Conservation (phyloP, 495 filamentous ascomycete species). For the Xylaria nigripes region DNA sequence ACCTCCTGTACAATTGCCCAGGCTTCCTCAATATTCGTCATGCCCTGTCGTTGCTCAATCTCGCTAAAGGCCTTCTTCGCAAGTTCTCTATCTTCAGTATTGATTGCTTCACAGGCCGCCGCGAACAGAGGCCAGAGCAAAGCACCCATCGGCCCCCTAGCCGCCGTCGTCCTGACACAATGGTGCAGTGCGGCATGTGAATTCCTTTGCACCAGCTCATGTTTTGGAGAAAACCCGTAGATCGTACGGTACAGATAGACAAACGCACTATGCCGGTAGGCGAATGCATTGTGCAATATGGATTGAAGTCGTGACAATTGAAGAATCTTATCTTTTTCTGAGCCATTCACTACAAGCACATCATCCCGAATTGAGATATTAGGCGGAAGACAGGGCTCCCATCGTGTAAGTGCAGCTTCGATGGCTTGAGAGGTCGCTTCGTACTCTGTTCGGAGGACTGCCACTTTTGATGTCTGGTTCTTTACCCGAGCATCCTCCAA, state of each 20-base stretch:
- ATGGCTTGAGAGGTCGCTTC: slow-evolving; percentile 47
- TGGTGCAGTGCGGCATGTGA: slow-evolving; percentile 41
- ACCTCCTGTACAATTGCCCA: slow-evolving; percentile 51
- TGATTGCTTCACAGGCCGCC: slow-evolving; percentile 47
- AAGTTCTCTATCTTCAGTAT: slow-evolving; percentile 32
- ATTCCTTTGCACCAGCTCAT: slow-evolving; percentile 44
- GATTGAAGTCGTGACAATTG: slow-evolving; percentile 32
- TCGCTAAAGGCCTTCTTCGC: slow-evolving; percentile 41
- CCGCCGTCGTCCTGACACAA: slow-evolving; percentile 43
- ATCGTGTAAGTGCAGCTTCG: slow-evolving; percentile 47
- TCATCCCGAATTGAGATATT: slow-evolving; percentile 8
- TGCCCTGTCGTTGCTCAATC: slow-evolving; percentile 47
- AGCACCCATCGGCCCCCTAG: slow-evolving; percentile 50
- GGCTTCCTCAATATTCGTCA: slow-evolving; percentile 52
- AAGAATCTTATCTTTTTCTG: slow-evolving; percentile 13
- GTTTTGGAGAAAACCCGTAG: slow-evolving; percentile 34
- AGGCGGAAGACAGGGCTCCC: slow-evolving; percentile 41
- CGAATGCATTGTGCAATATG: slow-evolving; percentile 53
- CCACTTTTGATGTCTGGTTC: slow-evolving; percentile 38
- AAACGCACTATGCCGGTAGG: slow-evolving; percentile 53
- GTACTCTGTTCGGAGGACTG: slow-evolving; percentile 47
- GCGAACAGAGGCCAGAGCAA: slow-evolving; percentile 56
- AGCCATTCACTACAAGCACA: slow-evolving; percentile 9
- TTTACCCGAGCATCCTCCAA: slow-evolving; percentile 32
- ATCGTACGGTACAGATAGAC: slow-evolving; percentile 55